These are phyloP conservation scores for Wickerhamomyces alni DNA, from an alignment of 805 yeast species.

Conservation along the genomic window DNA sequence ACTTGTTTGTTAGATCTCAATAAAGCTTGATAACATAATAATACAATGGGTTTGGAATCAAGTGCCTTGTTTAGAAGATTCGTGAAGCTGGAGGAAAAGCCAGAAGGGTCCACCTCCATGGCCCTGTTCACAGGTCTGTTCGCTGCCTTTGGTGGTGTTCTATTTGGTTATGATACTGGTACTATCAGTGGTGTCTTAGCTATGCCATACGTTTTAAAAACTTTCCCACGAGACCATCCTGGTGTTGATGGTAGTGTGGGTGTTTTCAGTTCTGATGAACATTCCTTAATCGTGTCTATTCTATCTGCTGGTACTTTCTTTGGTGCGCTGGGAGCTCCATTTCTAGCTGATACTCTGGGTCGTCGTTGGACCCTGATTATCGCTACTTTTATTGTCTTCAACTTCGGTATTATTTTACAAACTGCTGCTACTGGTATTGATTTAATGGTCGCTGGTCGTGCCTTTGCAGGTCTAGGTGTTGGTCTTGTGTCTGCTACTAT, in stretches of 20 bases:
- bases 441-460: slow-evolving; percentile 60
- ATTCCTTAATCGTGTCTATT: slow-evolving; percentile 62
- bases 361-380: slow-evolving; percentile 44
- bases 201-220: slow-evolving; percentile 48
- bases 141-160: slow-evolving; percentile 63
- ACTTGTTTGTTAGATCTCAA: too few relatives aligned
- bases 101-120: slow-evolving; percentile 40
- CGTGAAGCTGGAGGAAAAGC: slow-evolving; percentile 40
- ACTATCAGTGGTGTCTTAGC: slow-evolving; percentile 61
- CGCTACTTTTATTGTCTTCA: slow-evolving; percentile 40
- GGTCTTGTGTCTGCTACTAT: slow-evolving; percentile 70
- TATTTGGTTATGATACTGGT: slow-evolving; percentile 68
- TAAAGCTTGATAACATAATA: too few relatives aligned
- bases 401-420: slow-evolving; percentile 48
- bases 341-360: slow-evolving; percentile 47
- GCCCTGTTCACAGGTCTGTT: slow-evolving; percentile 52
- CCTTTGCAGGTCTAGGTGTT: slow-evolving; percentile 66
- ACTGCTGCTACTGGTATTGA: slow-evolving; percentile 39
- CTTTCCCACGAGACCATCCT: slow-evolving; percentile 32
- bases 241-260: slow-evolving; percentile 28
- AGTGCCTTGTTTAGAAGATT: slow-evolving; percentile 33
- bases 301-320: slow-evolving; percentile 65
- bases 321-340: slow-evolving; percentile 62
- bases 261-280: slow-evolving; percentile 38
- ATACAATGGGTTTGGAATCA: slow-evolving; percentile 24